Base-by-base conservation (phyloP, 2,329 filamentous ascomycete genomes). In the Cryphonectria japonica region DNA sequence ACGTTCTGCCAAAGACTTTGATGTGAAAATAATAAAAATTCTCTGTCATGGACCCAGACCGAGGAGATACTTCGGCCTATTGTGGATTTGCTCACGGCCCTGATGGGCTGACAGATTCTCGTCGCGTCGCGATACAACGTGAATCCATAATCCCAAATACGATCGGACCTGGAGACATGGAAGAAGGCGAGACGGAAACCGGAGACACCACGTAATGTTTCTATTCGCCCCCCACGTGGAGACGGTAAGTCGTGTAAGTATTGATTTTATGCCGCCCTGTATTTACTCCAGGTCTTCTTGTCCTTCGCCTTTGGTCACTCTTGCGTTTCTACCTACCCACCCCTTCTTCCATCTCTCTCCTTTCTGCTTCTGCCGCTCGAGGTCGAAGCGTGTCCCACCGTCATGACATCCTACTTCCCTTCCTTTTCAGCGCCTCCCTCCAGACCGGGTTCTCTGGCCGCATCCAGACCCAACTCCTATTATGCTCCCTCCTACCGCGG, bases 371-470 rank as follows among this genome's bases (percentile, higher is more conserved):
- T 54, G 39, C 66, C 41, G 41, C 60, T 64, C 3, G 59, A 65
- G 39, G 63, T 62, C 41, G 62, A 65, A 63, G 61, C 19, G 46
- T 50, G 13, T 52, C 14, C 29, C 11, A 34, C 29, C 46, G 68
- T 34, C 13, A 72, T 72, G 71, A 71, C 71, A 46, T 65, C 32
- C 43, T 72, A 72, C 46, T 65, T 72, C 9, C 71, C 71, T 26
- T 72, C 71, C 32, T 72, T 72, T 19, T 67, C 71, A 3, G 60
- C 60, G 39, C 69, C 71, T 46, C 71, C 69, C 2, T 72, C 71
- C 2, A 68, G 71, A 50, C 71, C 71, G 41, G 71, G 71, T 2
- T 72, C 71, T 62, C 69, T 72, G 66, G 71, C 71, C 3, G 69
- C 69, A 26, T 72, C 71, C 46, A 66, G 71, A 43, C 66, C 69